Conservation (phyloP, 2,329 filamentous ascomycete genomes). For the Penicillium occitanis region DNA sequence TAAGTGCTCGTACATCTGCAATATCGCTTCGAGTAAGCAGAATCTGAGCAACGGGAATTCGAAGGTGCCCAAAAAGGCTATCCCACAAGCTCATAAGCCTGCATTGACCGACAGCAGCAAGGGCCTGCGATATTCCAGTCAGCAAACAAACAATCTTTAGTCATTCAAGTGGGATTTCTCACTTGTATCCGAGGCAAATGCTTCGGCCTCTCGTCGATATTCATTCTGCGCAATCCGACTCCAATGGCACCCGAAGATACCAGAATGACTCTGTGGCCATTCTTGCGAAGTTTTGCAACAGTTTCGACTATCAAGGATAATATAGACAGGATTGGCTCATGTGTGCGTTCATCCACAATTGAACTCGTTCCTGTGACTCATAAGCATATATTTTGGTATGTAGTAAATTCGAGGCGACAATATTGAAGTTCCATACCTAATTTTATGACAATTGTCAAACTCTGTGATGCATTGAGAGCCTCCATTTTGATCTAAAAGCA, state of each 20-base stretch:
- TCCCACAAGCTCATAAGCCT: constrained; percentile 95
- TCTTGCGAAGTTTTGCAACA: constrained; percentile 77
- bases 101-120: constrained; percentile 95
- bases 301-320: constrained; percentile 93
- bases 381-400: constrained; percentile 5
- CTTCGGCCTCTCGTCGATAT: constrained; percentile 82
- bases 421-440: constrained; percentile 29
- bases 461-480: constrained; percentile 29
- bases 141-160: neutral
- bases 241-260: constrained; percentile 97
- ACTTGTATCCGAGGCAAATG: constrained; percentile 85
- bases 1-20: constrained; percentile 65
- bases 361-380: constrained; percentile 78
- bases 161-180: constrained; percentile 23
- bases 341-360: constrained; percentile 95
- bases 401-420: too few species aligned
- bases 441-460: constrained; percentile 43
- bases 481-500: constrained; percentile 27
- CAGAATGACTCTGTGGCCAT: constrained; percentile 92
- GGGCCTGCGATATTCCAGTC: constrained; percentile 54
- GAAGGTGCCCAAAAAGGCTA: constrained; percentile 80
- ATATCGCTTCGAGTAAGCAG: constrained; percentile 94
- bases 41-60: constrained; percentile 91
- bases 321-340: constrained; percentile 88
- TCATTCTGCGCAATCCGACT: constrained; percentile 86